Conservation (phyloP, 2,329 filamentous ascomycete species). For the Ilyonectria destructans region DNA sequence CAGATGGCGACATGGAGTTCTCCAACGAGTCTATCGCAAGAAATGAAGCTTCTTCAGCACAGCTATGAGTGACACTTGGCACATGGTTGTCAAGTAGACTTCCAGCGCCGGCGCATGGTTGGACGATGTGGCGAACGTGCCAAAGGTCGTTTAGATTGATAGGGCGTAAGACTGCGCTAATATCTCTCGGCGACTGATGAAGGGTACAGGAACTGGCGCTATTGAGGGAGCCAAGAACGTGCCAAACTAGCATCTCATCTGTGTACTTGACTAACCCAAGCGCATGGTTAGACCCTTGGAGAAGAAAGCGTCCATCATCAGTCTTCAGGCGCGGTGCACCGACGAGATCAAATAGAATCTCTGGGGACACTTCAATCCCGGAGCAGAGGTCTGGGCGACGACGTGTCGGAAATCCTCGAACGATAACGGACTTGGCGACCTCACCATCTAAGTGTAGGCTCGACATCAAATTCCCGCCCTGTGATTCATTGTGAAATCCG, state of each 20-base stretch:
- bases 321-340: neutral
- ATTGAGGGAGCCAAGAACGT: neutral
- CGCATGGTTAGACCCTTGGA: neutral
- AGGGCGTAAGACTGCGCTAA: neutral
- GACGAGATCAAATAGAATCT: neutral
- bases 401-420: slow-evolving; percentile 6
- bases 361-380: neutral
- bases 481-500: neutral
- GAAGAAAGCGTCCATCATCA: neutral
- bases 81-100: too few species aligned
- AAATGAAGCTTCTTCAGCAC: too few species aligned
- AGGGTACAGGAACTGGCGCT: neutral
- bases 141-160: neutral
- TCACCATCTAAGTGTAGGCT: neutral
- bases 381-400: neutral
- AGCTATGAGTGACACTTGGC: too few species aligned
- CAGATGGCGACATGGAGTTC: too few species aligned
- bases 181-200: neutral
- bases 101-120: neutral
- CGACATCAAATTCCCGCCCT: neutral
- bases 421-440: neutral
- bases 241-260: neutral
- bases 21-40: too few species aligned
- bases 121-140: neutral
- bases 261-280: neutral